These are phyloP conservation scores for Ceratobasidium sp. DNA, from an alignment of 1,284 basidiomycete species.

Conservation along the genomic window DNA sequence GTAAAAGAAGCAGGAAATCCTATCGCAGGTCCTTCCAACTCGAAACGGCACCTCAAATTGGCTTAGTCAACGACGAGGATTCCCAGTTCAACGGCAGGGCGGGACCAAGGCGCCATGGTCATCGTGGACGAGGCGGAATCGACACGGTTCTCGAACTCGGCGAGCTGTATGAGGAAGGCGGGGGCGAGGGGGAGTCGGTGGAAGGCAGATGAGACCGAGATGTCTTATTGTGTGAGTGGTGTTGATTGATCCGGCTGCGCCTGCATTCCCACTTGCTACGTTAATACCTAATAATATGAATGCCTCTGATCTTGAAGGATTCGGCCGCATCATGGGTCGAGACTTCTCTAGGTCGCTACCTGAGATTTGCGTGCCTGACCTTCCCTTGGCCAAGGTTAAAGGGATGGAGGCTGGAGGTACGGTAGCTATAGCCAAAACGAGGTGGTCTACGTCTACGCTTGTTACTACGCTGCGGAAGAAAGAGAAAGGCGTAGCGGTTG, in stretches of 20 bases:
- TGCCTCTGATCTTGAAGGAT: conserved; percentile 43
- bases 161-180: conserved; percentile 51
- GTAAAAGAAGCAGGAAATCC: neutral
- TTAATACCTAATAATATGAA: neutral
- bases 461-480: conserved; percentile 7
- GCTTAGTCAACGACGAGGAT: conserved; percentile 55
- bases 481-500: neutral
- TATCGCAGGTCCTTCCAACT: conserved; percentile 11
- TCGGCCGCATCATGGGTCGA: conserved; percentile 43
- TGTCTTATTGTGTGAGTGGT: conserved; percentile 51
- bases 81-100: conserved; percentile 51
- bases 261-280: neutral
- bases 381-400: neutral
- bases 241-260: neutral
- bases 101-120: conserved; percentile 50
- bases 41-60: conserved; percentile 50
- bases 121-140: conserved; percentile 53
- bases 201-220: conserved; percentile 53
- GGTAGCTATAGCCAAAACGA: neutral
- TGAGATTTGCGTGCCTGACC: conserved; percentile 30
- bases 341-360: conserved; percentile 46
- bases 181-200: conserved; percentile 49
- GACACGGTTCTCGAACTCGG: conserved; percentile 53
- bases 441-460: neutral
- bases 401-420: neutral